Evolutionary conservation across 2,329 filamentous ascomycete species (phyloP).

Genomic region (Trichoderma koningii): DNA sequence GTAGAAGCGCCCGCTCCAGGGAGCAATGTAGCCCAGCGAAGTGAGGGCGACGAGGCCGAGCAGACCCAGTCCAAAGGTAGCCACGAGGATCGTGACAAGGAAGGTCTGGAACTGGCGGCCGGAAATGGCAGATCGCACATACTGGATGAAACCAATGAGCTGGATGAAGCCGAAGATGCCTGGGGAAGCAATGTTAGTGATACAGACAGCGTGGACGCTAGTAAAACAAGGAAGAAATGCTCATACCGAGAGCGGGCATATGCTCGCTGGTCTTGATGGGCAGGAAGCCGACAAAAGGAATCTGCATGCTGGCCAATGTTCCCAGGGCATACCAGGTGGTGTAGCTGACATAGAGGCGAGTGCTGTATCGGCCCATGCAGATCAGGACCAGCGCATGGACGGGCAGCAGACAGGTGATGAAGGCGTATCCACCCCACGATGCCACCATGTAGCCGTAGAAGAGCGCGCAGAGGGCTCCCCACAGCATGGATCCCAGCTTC

Average conservation of each 20-base stretch:
- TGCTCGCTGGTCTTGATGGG: conserved; percentile 97
- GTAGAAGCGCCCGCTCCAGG: conserved; percentile 98
- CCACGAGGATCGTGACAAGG: conserved; percentile 72
- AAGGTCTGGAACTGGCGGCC: conserved; percentile 94
- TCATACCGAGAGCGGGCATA: conserved; percentile 87
- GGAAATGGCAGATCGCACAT: conserved; percentile 82
- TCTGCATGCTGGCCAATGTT: conserved; percentile 97
- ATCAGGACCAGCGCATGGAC: conserved; percentile 92
- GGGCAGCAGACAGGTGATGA: conserved; percentile 96
- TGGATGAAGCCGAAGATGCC: conserved; percentile 96
- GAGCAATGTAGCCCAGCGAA: conserved; percentile 86
- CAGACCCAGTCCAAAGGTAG: conserved; percentile 72
- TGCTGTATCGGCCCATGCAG: conserved; percentile 95
- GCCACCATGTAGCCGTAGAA: conserved; percentile 99
- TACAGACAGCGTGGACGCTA: neutral
- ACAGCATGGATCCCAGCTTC: conserved; percentile 94
- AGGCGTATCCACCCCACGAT: conserved; percentile 98
- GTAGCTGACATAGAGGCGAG: conserved; percentile 91
- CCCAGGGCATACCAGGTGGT: conserved; percentile 97
- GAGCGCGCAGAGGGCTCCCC: conserved; percentile 89
- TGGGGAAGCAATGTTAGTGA: conserved; percentile 40
- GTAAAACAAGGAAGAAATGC: conserved; percentile 38
- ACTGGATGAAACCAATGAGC: conserved; percentile 88
- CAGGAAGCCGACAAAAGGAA: conserved; percentile 97
- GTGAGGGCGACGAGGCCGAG: conserved; percentile 82